A percentile compares a stretch with the other conserved stretches of the same genome.
phyloP scores from a whole-genome alignment of 495 filamentous ascomycete genomes.

The Penicillium parvum region DNA sequence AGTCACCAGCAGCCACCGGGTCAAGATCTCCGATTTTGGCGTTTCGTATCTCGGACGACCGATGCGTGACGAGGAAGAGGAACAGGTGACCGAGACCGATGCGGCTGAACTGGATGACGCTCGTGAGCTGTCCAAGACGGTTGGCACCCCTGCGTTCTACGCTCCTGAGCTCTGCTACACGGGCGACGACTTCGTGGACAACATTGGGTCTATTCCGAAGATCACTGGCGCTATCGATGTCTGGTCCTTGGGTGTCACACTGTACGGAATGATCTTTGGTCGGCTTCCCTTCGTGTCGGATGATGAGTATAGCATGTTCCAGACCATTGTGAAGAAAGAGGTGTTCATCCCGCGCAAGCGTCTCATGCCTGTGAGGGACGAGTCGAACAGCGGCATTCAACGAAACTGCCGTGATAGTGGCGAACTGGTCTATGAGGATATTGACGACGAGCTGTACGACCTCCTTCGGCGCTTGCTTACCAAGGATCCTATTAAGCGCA shows the following conservation, averaged over 20 bases:
- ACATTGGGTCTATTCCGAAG: constrained; percentile 40
- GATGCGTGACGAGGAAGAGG: constrained; percentile 70
- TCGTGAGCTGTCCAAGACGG: constrained; percentile 92
- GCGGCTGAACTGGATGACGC: constrained; percentile 83
- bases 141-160: constrained; percentile 96
- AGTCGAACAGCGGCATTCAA: constrained; percentile 40
- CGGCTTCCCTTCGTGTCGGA: constrained; percentile 89
- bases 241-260: constrained; percentile 92
- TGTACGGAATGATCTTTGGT: constrained; percentile 92
- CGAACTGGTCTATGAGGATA: constrained; percentile 76
- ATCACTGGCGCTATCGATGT: constrained; percentile 83
- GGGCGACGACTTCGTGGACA: constrained; percentile 44
- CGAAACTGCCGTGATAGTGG: constrained; percentile 53
- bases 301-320: constrained; percentile 86
- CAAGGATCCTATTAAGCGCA: constrained; percentile 84
- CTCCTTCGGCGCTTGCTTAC: constrained; percentile 75
- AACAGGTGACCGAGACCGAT: constrained; percentile 77
- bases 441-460: constrained; percentile 78
- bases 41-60: constrained; percentile 93
- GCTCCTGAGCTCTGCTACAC: constrained; percentile 96
- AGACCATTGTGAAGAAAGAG: constrained; percentile 83
- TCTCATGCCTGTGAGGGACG: constrained; percentile 67
- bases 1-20: constrained; percentile 74
- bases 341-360: constrained; percentile 80
- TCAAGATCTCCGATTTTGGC: constrained; percentile 99